Evolutionary conservation across 2,329 filamentous ascomycete species (phyloP), one percentile per base, ranked within the genome.

Genomic region (Xylariaceae sp.): DNA sequence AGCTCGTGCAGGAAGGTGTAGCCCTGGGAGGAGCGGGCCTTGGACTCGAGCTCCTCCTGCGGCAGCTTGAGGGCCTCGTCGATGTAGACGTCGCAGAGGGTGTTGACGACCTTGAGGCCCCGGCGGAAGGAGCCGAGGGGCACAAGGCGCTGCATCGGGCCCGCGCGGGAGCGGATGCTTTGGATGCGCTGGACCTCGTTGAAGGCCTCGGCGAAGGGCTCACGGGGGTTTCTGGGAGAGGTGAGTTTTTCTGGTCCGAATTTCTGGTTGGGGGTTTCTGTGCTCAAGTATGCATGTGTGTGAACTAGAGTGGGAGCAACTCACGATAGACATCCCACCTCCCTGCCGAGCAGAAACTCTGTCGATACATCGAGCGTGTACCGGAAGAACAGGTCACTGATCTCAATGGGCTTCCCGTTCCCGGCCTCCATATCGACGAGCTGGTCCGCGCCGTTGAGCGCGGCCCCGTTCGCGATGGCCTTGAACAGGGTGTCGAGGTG

Each of bases 1-100:
- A 96, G 77, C 22, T 88, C 86, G 64, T 95, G 86, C 16, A 95
- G 76, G 67, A 96, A 95, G 2, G 86, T 94, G 64, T 93, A 90
- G 35, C 75, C 77, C 48, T 76, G 68, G 57, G 87, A 85, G 8
- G 79, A 79, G 57, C 87, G 89, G 42, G 77, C 78, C 65, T 85
- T 88, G 46, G 80, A 74, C 37, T 83, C 79, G 2, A 94, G 77
- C 61, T 95, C 87, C 24, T 80, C 78, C 0, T 79, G 76, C 2
- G 77, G 78, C 26, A 95, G 74, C 4, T 72, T 71, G 6, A 95
- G 76, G 0, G 87, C 79, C 9, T 78, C 74, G 39, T 90, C 81
- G 58, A 95, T 90, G 64, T 85, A 95, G 8, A 76, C 75, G 60
- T 85, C 78, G 39, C 94, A 79, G 54, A 95, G 91, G 36, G 74